These are phyloP conservation scores for Tetracladium marchalianum DNA, from an alignment of 495 filamentous ascomycete species.

Conservation along the genomic window DNA sequence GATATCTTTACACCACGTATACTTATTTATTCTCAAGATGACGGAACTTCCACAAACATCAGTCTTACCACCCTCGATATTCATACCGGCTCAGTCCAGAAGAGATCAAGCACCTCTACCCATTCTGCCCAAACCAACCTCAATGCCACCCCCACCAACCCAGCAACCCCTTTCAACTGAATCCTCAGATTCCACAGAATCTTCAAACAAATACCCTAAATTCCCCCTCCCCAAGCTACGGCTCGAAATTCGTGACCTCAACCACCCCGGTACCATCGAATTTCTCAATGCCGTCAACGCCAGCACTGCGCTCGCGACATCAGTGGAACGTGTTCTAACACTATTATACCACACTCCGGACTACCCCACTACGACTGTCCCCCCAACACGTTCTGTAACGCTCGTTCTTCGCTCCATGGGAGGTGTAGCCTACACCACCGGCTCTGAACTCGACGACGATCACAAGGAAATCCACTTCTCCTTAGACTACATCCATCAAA, in stretches of 20 bases:
- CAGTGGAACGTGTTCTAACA: conserved; percentile 55
- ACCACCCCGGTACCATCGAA: conserved; percentile 45
- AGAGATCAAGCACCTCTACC: conserved; percentile 2
- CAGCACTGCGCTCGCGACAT: conserved; percentile 43
- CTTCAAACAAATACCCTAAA: conserved; percentile 3
- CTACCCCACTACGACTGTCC: conserved; percentile 28
- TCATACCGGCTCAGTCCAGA: conserved; percentile 15
- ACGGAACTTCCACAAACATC: conserved; percentile 21
- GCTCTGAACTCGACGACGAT: conserved; percentile 70
- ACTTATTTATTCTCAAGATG: conserved; percentile 10
- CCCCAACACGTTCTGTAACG: conserved; percentile 66
- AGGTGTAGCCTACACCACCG: conserved; percentile 84
- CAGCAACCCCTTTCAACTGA: background rate
- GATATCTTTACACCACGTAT: too few relatives aligned
- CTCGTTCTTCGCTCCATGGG: conserved; percentile 69
- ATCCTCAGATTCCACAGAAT: background rate
- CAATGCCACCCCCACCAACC: background rate
- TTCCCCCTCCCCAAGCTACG: conserved; percentile 54
- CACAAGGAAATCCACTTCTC: conserved; percentile 95
- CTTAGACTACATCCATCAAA: conserved; percentile 55
- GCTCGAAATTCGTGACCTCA: conserved; percentile 60
- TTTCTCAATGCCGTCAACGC: conserved; percentile 57
- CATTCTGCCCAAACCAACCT: conserved; percentile 5
- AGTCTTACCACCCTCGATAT: conserved; percentile 22
- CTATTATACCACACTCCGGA: conserved; percentile 46